phyloP scores from a whole-genome alignment of 176 grass and related monocot species.

The Ensete glaucum region DNA sequence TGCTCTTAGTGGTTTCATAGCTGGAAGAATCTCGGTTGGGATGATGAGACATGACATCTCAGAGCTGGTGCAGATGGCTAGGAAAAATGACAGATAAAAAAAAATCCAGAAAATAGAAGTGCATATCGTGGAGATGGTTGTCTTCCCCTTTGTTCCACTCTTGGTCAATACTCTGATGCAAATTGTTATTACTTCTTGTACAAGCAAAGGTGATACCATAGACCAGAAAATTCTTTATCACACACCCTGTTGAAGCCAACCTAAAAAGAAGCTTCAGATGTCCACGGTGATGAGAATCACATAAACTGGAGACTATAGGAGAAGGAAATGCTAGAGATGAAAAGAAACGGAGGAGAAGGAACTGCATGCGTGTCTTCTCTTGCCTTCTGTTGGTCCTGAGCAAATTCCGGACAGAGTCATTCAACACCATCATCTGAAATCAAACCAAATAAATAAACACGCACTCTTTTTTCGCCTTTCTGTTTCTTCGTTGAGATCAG shows the following conservation, averaged over 20 bases:
- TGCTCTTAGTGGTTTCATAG: constrained; percentile 22
- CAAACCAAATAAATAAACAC: too few relatives aligned
- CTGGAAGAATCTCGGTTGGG: constrained; percentile 16
- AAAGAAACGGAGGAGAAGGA: neutral
- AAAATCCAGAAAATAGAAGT: constrained; percentile 11
- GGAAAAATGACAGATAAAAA: constrained; percentile 24
- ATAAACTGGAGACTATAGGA: too few relatives aligned
- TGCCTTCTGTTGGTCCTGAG: constrained; percentile 1
- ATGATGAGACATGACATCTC: constrained; percentile 63
- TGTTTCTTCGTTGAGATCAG: neutral
- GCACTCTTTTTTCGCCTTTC: neutral
- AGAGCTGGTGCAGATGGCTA: constrained; percentile 35
- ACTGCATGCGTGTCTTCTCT: neutral
- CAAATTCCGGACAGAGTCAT: neutral
- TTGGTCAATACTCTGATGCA: too few relatives aligned
- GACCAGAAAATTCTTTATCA: too few relatives aligned
- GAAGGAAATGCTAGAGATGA: neutral
- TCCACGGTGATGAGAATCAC: neutral
- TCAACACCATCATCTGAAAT: neutral
- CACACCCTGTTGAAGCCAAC: neutral
- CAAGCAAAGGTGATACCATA: too few relatives aligned
- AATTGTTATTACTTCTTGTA: too few relatives aligned
- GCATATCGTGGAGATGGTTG: too few relatives aligned
- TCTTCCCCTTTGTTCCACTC: too few relatives aligned
- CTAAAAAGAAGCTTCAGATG: constrained; percentile 7